phyloP scores from a whole-genome alignment of 2,329 filamentous ascomycete genomes.

The Penicillium sp. region DNA sequence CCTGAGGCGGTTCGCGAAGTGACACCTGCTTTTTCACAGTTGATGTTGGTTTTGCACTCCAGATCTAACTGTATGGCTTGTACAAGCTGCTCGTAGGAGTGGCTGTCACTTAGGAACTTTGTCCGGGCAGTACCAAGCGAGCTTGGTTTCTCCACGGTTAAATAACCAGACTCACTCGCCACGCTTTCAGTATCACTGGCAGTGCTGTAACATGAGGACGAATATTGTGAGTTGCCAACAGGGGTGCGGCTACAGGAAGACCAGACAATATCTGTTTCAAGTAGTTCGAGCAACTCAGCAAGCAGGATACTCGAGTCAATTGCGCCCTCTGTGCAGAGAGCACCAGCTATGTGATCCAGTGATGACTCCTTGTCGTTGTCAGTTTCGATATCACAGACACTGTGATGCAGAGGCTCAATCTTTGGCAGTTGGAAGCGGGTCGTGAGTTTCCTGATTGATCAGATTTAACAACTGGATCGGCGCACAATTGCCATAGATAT shows the following conservation, averaged over 20 bases:
- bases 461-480: background rate
- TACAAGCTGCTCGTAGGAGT: slow-evolving; percentile 6
- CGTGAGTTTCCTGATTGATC: background rate
- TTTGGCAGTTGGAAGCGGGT: slow-evolving; percentile 6
- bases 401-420: slow-evolving; percentile 6
- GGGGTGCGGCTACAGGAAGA: background rate
- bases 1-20: background rate
- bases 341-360: background rate
- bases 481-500: background rate
- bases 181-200: slow-evolving; percentile 1
- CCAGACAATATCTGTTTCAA: slow-evolving; percentile 3
- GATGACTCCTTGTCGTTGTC: background rate
- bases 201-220: slow-evolving; percentile 1
- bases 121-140: background rate
- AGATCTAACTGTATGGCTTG: background rate
- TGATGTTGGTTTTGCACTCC: background rate
- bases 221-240: background rate
- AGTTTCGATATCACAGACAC: background rate
- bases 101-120: background rate
- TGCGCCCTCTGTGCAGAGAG: background rate
- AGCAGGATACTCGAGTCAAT: slow-evolving; percentile 3
- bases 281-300: slow-evolving; percentile 7
- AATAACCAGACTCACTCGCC: background rate
- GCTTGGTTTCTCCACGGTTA: background rate
- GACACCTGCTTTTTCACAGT: background rate